Evolutionary conservation across 2,329 filamentous ascomycete species (phyloP).

Genomic region (Paecilomyces formosus): DNA sequence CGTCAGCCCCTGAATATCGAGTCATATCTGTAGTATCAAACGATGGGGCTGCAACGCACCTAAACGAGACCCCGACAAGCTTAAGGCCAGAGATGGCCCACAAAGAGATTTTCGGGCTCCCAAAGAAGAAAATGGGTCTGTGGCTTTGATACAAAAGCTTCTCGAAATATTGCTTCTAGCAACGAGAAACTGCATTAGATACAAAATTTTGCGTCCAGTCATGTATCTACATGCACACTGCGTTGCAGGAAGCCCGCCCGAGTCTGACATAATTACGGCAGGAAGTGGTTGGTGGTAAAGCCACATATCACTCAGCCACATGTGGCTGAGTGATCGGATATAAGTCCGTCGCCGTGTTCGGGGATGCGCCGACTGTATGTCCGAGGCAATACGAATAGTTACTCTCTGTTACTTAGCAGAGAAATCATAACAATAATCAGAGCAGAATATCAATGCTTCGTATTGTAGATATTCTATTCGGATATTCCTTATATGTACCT

Average conservation of each 20-base stretch:
- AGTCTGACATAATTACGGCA: neutral
- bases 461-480: neutral
- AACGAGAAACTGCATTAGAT: neutral
- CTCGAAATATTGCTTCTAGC: neutral
- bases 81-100: neutral
- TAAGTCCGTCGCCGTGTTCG: neutral
- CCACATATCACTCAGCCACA: neutral
- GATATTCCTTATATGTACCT: neutral
- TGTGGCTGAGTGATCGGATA: neutral
- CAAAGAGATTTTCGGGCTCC: neutral
- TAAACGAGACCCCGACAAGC: neutral
- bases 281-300: neutral
- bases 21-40: neutral
- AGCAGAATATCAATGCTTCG: neutral
- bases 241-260: neutral
- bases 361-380: neutral
- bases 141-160: neutral
- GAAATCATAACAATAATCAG: neutral
- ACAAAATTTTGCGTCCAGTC: neutral
- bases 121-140: neutral
- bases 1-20: neutral
- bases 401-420: neutral
- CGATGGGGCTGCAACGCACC: neutral
- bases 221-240: neutral
- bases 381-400: neutral